These are phyloP conservation scores for Huntiella bhutanensis DNA, from an alignment of 2,329 filamentous ascomycete genomes.

Conservation along the genomic window DNA sequence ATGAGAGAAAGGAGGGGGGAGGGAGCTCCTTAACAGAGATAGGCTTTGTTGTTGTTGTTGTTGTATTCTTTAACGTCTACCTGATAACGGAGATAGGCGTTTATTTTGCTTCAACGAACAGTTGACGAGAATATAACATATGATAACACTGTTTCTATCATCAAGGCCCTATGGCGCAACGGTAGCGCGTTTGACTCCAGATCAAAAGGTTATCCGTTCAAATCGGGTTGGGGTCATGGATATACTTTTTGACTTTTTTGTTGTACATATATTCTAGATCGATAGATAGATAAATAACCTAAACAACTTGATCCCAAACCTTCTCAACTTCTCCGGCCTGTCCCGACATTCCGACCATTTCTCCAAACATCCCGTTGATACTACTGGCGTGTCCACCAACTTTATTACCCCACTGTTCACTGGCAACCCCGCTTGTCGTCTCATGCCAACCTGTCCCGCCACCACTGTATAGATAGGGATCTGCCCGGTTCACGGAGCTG, in stretches of 20 bases:
- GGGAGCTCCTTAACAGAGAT: not conserved
- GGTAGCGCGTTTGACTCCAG: slow-evolving; percentile 13
- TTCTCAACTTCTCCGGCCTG: slow-evolving; percentile 13
- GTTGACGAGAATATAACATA: too few relatives aligned
- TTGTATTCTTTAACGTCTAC: too few relatives aligned
- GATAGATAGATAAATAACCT: not conserved
- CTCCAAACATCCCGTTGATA: slow-evolving; percentile 15
- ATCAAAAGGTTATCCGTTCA: slow-evolving; percentile 13
- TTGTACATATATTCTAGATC: not conserved
- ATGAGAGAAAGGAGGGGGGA: slow-evolving; percentile 6
- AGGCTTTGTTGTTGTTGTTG: too few relatives aligned
- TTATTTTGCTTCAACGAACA: too few relatives aligned
- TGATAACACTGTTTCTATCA: too few relatives aligned
- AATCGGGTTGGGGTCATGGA: slow-evolving; percentile 12
- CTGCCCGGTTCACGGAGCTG: slow-evolving; percentile 14
- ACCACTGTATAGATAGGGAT: slow-evolving; percentile 19
- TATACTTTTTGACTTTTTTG: not conserved
- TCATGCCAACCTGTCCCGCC: slow-evolving; percentile 20
- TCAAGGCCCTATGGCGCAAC: slow-evolving; percentile 10
- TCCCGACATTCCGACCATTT: not conserved
- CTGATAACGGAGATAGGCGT: not conserved
- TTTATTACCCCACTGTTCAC: slow-evolving; percentile 18
- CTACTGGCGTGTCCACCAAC: slow-evolving; percentile 16
- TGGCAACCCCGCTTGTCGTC: slow-evolving; percentile 19
- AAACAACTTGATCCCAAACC: slow-evolving; percentile 19